These are phyloP conservation scores for Blastobotrys elegans DNA, from an alignment of 1,139 yeast species.

Conservation along the genomic window DNA sequence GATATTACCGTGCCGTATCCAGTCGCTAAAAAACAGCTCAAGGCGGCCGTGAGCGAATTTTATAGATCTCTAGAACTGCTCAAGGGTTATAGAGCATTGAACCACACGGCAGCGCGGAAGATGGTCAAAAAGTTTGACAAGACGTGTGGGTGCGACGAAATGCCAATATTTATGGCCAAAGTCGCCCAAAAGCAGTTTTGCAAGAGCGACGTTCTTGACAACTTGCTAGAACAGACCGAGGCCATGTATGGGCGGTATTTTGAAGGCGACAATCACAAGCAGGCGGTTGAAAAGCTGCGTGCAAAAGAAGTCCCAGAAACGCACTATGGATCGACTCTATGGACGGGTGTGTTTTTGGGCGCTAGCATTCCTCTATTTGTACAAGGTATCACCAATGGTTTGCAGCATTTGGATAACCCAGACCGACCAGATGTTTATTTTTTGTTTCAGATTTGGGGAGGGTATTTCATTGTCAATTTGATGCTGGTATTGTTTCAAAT, in stretches of 20 bases:
- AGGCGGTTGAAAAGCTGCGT: slow-evolving; percentile 67
- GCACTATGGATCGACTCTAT: slow-evolving; percentile 32
- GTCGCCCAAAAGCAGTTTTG: slow-evolving; percentile 53
- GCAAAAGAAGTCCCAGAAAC: slow-evolving; percentile 40
- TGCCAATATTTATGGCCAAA: slow-evolving; percentile 54
- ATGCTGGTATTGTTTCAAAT: slow-evolving; percentile 60
- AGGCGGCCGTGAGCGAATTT: slow-evolving; percentile 71
- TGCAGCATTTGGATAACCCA: slow-evolving; percentile 32
- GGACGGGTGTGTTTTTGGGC: slow-evolving; percentile 62
- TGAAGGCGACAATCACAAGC: slow-evolving; percentile 69
- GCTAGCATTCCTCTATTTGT: slow-evolving; percentile 59
- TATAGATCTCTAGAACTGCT: slow-evolving; percentile 76
- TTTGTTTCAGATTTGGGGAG: slow-evolving; percentile 86
- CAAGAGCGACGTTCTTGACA: slow-evolving; percentile 62
- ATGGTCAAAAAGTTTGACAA: slow-evolving; percentile 89
- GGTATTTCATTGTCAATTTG: slow-evolving; percentile 63
- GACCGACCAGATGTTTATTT: slow-evolving; percentile 35
- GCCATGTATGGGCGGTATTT: slow-evolving; percentile 62
- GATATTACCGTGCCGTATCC: slow-evolving; percentile 43
- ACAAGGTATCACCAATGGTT: slow-evolving; percentile 48
- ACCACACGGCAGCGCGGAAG: slow-evolving; percentile 84
- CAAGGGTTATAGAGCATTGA: slow-evolving; percentile 68
- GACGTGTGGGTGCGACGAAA: slow-evolving; percentile 47
- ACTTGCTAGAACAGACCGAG: slow-evolving; percentile 57
- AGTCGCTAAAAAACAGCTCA: slow-evolving; percentile 69